Conservation (phyloP, 495 filamentous ascomycete species). For the Penicillium ucsense region DNA sequence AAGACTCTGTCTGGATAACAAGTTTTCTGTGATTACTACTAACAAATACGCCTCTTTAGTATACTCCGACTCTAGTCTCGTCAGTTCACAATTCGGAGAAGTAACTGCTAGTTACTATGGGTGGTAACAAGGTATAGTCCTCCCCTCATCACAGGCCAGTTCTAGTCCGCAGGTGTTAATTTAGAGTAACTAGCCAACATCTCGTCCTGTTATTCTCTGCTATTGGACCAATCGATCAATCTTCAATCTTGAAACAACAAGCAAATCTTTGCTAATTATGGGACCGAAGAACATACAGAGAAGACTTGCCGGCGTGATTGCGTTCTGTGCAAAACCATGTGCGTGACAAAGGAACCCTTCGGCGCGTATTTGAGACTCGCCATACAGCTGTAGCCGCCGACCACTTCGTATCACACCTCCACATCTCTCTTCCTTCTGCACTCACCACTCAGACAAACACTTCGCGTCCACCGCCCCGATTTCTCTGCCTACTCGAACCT, state of each 20-base stretch:
- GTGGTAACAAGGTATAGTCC: no score
- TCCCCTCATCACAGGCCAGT: no score
- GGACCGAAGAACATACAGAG: constrained; percentile 3
- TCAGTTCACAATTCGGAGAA: no score
- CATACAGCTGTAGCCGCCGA: constrained; percentile 20
- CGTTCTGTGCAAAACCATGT: neutral
- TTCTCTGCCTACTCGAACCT: neutral
- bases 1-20: no score
- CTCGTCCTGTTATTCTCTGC: neutral
- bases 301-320: no score
- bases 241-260: constrained; percentile 2
- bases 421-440: neutral
- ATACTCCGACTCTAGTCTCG: no score
- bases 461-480: neutral
- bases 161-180: neutral
- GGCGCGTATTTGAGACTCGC: constrained; percentile 20
- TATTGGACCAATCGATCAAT: neutral
- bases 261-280: constrained; percentile 18
- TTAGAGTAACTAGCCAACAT: neutral
- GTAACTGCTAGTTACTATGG: no score
- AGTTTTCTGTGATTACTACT: no score
- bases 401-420: constrained; percentile 12
- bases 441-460: neutral
- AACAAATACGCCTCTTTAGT: no score
- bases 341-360: constrained; percentile 10